Base-by-base conservation (phyloP, 73 alveolate species). In the Blepharisma japonicum region DNA sequence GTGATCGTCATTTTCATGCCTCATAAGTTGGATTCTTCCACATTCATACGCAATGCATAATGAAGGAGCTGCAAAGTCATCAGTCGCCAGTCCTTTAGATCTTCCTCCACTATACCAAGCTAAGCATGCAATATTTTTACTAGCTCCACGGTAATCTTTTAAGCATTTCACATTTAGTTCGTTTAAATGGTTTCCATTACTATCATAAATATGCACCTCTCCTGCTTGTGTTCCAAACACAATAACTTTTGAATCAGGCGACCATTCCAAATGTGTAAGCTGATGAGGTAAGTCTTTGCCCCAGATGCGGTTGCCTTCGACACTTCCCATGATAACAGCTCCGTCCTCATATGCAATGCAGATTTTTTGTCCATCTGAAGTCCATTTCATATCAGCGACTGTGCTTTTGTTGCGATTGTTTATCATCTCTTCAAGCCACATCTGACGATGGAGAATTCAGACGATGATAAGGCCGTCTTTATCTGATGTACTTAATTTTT, bases 221-320 rank as follows among this genome's bases (percentile, higher is more conserved):
- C 99, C 99, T 68, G 88, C 92, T 47, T 97, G 94, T 25, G 99
- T 94, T 61, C 99, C 99, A 77, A 98, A 97, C 45, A 98, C 90
- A 49, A 98, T 90, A 81, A 88, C 87, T 87, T 87, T 94, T 76
- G 99, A 93, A 87, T 97, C 99, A 6, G 99, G 99, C 8, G 99
- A 90, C 99, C 99, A 98, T 90, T 98, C 99, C 7, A 98, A 90
- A 39, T 90, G 77, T 47, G 94, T 90, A 50, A 96, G 94, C 38
- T 92, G 89, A 53, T 81, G 83, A 53, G 93, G 78, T 55, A 89
- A 91, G 5, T 70, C 99, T 77, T 90, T 91, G 20, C 99, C 99
- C 99, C 99, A 96, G 5, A 94, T 93, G 81, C 99, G 86, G 86
- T 93, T 97, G n/a, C 99, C 99, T 82, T 98, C 99, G n/a, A 98